These are phyloP conservation scores for Golubevia sp. DNA, from an alignment of 1,284 basidiomycete genomes.

Conservation along the genomic window DNA sequence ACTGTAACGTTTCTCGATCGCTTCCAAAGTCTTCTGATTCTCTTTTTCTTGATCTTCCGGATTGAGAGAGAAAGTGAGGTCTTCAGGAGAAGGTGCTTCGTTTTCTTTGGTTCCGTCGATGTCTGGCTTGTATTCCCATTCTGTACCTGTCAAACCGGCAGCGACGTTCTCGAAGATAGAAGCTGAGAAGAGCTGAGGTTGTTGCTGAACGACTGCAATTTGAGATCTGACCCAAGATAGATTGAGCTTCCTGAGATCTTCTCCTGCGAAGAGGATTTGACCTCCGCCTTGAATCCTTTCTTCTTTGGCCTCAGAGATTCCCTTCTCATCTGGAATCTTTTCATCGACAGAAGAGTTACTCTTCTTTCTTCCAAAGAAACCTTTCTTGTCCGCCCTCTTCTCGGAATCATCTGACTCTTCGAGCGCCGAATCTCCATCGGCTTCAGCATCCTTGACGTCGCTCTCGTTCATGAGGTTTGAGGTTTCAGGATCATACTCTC, in stretches of 20 bases:
- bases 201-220: constrained; percentile 64
- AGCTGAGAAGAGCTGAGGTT: constrained; percentile 60
- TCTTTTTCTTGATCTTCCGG: background rate
- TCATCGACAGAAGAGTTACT: background rate
- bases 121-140: constrained; percentile 29
- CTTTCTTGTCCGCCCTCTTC: background rate
- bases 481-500: constrained; percentile 63
- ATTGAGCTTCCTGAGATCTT: constrained; percentile 61
- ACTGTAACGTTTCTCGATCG: background rate
- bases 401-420: background rate
- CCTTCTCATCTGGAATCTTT: constrained; percentile 3
- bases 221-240: constrained; percentile 63
- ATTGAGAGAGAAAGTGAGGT: background rate
- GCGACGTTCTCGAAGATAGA: constrained; percentile 57
- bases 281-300: constrained; percentile 31
- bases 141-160: constrained; percentile 40
- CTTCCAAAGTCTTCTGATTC: background rate
- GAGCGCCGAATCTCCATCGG: background rate
- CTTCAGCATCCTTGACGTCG: constrained; percentile 8
- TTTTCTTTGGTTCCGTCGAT: constrained; percentile 17
- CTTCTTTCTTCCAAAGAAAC: background rate
- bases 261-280: constrained; percentile 48
- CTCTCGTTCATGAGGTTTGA: constrained; percentile 22
- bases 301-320: constrained; percentile 5
- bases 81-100: constrained; percentile 6